Evolutionary conservation across 2,329 filamentous ascomycete genomes (phyloP).

Genomic region (Myriangium duriaei): DNA sequence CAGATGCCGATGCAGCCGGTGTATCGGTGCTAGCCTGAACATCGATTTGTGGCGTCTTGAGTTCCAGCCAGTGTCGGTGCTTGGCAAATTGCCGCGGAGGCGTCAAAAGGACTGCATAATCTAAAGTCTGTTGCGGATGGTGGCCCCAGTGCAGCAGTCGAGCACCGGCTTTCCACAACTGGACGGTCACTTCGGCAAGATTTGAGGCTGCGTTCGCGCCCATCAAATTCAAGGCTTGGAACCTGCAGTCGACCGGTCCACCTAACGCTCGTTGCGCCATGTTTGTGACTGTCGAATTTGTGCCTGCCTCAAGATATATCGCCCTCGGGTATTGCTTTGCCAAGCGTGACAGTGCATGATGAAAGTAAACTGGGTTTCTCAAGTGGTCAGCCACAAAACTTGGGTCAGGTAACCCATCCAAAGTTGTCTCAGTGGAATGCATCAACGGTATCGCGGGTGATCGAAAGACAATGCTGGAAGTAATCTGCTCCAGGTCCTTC

Average conservation of each 20-base stretch:
- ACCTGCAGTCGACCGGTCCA: not conserved
- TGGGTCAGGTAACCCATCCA: not conserved
- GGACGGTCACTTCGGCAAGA: not conserved
- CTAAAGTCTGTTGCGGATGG: not conserved
- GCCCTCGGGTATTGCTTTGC: not conserved
- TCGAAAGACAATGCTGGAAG: not conserved
- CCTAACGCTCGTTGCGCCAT: not conserved
- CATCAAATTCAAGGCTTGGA: not conserved
- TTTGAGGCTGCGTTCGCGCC: not conserved
- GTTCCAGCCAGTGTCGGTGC: slow-evolving; percentile 27
- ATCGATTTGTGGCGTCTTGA: slow-evolving; percentile 13
- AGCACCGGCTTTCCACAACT: not conserved
- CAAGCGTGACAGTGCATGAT: not conserved
- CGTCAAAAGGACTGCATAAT: slow-evolving; percentile 20
- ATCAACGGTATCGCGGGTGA: not conserved
- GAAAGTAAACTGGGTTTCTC: not conserved
- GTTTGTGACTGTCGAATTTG: not conserved
- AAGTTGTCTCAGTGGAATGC: not conserved
- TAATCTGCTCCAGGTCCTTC: slow-evolving; percentile 14
- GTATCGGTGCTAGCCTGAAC: not conserved
- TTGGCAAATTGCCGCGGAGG: slow-evolving; percentile 36
- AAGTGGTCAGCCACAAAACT: not conserved
- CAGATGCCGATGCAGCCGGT: not conserved
- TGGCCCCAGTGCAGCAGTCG: not conserved
- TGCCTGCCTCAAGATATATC: not conserved